Percentiles rank a stretch among this genome's conserved stretches.
Conservation (phyloP, 768 basidiomycete genomes). For the Grammothele lineata region DNA sequence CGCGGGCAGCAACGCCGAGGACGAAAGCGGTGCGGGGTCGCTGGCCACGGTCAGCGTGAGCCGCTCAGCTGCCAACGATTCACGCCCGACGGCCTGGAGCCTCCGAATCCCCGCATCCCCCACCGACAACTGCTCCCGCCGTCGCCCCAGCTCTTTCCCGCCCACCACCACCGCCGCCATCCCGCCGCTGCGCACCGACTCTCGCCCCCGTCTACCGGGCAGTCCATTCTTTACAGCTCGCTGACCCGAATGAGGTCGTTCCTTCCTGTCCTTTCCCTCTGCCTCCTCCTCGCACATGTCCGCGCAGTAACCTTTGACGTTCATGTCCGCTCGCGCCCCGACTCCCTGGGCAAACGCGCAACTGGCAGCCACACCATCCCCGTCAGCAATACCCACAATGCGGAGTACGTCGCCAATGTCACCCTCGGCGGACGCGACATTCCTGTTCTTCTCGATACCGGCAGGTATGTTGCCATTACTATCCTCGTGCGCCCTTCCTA, state of each 20-base stretch:
- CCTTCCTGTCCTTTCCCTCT: constrained; percentile 17
- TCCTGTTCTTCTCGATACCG: constrained; percentile 70
- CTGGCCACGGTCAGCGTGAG: no score
- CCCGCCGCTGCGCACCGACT: background rate
- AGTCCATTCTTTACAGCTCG: constrained; percentile 18
- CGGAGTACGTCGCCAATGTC: constrained; percentile 69
- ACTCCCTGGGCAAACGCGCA: constrained; percentile 12
- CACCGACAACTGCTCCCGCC: no score
- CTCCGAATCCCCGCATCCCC: no score
- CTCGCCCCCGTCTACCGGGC: constrained; percentile 9
- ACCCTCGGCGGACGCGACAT: constrained; percentile 57
- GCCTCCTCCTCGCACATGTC: constrained; percentile 16
- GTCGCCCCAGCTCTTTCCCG: background rate
- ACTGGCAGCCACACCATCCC: constrained; percentile 22
- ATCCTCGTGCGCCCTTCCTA: constrained; percentile 3
- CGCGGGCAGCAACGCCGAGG: no score
- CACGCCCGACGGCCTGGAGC: background rate
- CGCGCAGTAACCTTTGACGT: constrained; percentile 32
- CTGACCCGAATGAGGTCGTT: constrained; percentile 18
- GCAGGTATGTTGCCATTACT: constrained; percentile 44
- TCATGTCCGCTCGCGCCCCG: constrained; percentile 18
- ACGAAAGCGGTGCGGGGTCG: no score
- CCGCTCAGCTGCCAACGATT: no score
- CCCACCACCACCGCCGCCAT: background rate
- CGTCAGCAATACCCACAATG: constrained; percentile 63